These are phyloP conservation scores for Cyathus striatus DNA, from an alignment of 768 basidiomycete genomes.

Conservation along the genomic window DNA sequence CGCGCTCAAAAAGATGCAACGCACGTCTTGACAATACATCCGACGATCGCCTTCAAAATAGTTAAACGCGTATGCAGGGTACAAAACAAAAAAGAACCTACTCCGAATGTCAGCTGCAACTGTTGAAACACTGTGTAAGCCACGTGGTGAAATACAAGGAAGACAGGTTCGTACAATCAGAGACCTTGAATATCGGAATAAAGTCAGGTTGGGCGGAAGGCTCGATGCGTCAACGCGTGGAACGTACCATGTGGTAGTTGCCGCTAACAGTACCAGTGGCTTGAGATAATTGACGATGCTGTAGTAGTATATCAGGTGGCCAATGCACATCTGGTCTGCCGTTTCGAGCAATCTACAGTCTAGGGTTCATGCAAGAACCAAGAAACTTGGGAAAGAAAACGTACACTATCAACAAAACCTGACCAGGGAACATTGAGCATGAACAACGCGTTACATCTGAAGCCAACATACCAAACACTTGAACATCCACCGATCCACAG, in stretches of 20 bases:
- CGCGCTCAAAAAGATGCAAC: slow-evolving; percentile 5
- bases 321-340: slow-evolving; percentile 51
- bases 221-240: not conserved
- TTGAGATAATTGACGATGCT: slow-evolving; percentile 39
- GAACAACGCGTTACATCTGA: not conserved
- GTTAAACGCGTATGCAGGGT: not conserved
- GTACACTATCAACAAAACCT: slow-evolving; percentile 38
- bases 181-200: not conserved
- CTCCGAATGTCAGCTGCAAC: slow-evolving; percentile 44
- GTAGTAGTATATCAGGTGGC: slow-evolving; percentile 53
- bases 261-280: slow-evolving; percentile 25
- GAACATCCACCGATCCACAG: slow-evolving; percentile 44
- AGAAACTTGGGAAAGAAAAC: not conserved
- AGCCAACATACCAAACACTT: slow-evolving; percentile 42
- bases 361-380: not conserved
- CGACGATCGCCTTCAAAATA: slow-evolving; percentile 43
- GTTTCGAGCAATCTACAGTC: slow-evolving; percentile 34
- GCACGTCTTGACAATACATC: slow-evolving; percentile 49
- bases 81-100: slow-evolving; percentile 14
- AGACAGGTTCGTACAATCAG: slow-evolving; percentile 2
- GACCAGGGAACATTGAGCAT: not conserved
- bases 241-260: slow-evolving; percentile 42
- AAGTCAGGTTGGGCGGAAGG: not conserved
- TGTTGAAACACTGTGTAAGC: no score
- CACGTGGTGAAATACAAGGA: no score